Conservation (phyloP, 1,284 basidiomycete genomes). For the Puccinia sorghi region DNA sequence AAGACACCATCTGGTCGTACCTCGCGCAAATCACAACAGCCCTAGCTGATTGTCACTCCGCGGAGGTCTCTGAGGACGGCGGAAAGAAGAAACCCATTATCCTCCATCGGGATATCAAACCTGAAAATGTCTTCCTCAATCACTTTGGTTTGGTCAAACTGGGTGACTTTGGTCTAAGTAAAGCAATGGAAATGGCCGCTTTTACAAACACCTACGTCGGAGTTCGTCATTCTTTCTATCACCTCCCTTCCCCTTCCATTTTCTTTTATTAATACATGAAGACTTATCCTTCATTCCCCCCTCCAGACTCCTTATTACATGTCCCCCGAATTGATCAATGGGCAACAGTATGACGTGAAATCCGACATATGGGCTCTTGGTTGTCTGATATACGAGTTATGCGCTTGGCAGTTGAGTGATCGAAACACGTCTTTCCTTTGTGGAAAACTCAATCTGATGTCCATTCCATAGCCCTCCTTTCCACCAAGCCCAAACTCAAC, state of each 20-base stretch:
- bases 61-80: slow-evolving; percentile 52
- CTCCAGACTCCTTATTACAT: slow-evolving; percentile 93
- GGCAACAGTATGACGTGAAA: slow-evolving; percentile 93
- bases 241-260: slow-evolving; percentile 4
- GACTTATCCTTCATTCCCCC: slow-evolving; percentile 22
- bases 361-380: slow-evolving; percentile 98
- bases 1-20: slow-evolving; percentile 92
- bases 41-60: slow-evolving; percentile 80
- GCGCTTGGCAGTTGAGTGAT: slow-evolving; percentile 69
- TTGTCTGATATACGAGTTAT: slow-evolving; percentile 92
- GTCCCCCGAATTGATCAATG: slow-evolving; percentile 95
- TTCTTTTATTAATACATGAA: neutral
- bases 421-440: neutral
- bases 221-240: slow-evolving; percentile 63
- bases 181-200: slow-evolving; percentile 78
- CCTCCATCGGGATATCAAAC: slow-evolving; percentile 90
- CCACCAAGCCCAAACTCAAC: slow-evolving; percentile 82
- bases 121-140: slow-evolving; percentile 91
- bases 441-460: neutral
- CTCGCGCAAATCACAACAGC: slow-evolving; percentile 91
- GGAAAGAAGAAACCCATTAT: slow-evolving; percentile 61
- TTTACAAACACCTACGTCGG: slow-evolving; percentile 97
- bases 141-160: slow-evolving; percentile 78
- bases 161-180: slow-evolving; percentile 93
- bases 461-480: slow-evolving; percentile 69